These are phyloP conservation scores for Carex sylvatica DNA, from an alignment of 202 grass and related monocot genomes.

Conservation along the genomic window DNA sequence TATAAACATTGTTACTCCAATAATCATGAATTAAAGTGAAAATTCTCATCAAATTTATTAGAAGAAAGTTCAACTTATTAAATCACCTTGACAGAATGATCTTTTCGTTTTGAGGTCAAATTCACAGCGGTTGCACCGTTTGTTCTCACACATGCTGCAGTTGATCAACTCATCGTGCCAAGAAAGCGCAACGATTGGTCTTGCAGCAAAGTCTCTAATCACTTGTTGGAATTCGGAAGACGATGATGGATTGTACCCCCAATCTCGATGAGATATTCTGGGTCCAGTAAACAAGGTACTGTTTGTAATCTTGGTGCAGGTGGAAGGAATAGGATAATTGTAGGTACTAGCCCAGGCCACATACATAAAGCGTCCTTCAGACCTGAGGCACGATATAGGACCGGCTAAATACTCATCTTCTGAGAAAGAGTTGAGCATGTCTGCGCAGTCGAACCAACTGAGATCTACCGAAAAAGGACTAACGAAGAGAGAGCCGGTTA, in stretches of 20 bases:
- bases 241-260: not conserved
- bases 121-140: not conserved
- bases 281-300: too few relatives aligned
- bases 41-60: not conserved
- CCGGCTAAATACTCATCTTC: too few relatives aligned
- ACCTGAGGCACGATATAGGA: too few relatives aligned
- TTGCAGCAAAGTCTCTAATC: not conserved
- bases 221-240: not conserved
- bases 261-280: not conserved
- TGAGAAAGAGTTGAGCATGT: too few relatives aligned
- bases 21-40: not conserved
- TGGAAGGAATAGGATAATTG: too few relatives aligned
- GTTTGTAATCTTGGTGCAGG: too few relatives aligned
- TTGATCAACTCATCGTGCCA: conserved; percentile 7
- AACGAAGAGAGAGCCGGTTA: too few relatives aligned
- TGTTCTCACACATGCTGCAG: not conserved
- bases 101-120: conserved; percentile 3
- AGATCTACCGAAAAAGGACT: too few relatives aligned
- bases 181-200: not conserved
- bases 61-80: not conserved
- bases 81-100: conserved; percentile 15
- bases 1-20: too few relatives aligned
- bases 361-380: too few relatives aligned
- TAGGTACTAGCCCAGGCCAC: too few relatives aligned
- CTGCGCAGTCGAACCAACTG: too few relatives aligned